These are phyloP conservation scores for Nyssa sinensis DNA, from an alignment of 148 eudicot genomes.

Conservation along the genomic window DNA sequence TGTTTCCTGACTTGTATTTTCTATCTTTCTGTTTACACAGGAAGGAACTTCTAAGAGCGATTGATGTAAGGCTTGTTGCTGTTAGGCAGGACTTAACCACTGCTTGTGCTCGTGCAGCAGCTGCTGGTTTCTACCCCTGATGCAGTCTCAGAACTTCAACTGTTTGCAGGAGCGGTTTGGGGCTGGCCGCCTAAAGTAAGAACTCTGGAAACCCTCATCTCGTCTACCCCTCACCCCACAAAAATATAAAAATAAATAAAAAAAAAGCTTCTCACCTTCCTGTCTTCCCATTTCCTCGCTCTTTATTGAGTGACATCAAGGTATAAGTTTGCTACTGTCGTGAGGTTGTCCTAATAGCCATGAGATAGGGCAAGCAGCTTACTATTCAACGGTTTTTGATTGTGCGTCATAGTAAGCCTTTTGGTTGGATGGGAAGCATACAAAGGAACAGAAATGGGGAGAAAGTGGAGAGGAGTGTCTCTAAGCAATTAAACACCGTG, in stretches of 20 bases:
- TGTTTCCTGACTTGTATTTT: neutral
- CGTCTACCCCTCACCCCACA: no score
- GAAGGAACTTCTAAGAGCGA: conserved; percentile 87
- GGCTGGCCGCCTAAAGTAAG: conserved; percentile 79
- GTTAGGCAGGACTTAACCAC: conserved; percentile 68
- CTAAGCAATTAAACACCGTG: no score
- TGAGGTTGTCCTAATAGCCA: neutral
- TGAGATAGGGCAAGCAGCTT: neutral
- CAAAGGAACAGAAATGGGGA: neutral
- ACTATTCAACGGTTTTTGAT: neutral
- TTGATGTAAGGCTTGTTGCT: conserved; percentile 77
- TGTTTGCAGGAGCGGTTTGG: conserved; percentile 84
- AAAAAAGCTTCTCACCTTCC: no score
- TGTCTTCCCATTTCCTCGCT: no score
- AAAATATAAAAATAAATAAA: neutral
- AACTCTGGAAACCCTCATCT: conserved; percentile 13
- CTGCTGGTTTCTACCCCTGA: conserved; percentile 80
- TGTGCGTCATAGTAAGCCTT: neutral
- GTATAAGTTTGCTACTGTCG: neutral
- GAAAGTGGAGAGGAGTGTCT: neutral
- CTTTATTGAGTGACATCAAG: neutral
- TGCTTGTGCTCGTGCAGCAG: conserved; percentile 65
- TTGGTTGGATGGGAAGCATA: neutral
- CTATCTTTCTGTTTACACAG: conserved; percentile 33
- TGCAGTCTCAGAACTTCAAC: conserved; percentile 68